These are phyloP conservation scores for Verticillium albo-atrum DNA, from an alignment of 2,329 filamentous ascomycete species.

Conservation along the genomic window DNA sequence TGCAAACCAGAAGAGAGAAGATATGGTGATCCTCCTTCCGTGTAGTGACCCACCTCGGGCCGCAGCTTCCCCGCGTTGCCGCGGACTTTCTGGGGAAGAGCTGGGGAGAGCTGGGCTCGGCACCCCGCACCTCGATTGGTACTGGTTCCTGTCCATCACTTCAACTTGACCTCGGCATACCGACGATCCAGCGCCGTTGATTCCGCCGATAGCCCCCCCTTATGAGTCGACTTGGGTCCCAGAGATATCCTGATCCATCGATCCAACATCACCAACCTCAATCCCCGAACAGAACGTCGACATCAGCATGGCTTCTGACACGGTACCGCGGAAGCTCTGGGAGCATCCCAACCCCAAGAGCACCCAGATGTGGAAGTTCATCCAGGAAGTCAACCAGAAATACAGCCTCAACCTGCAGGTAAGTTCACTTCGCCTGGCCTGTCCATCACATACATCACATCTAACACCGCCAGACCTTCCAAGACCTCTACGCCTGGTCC, in stretches of 20 bases:
- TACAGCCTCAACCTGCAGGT: conserved; percentile 55
- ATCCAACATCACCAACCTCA: no score
- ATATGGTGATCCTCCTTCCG: no score
- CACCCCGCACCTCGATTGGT: neutral
- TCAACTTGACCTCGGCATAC: neutral
- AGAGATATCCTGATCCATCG: no score
- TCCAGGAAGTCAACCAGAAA: conserved; percentile 58
- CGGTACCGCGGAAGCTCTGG: conserved; percentile 60
- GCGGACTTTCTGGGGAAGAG: neutral
- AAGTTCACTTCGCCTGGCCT: conserved; percentile 8
- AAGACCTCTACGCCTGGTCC: conserved; percentile 68
- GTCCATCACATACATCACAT: neutral
- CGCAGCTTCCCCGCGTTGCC: neutral
- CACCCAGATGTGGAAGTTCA: conserved; percentile 64
- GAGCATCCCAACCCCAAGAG: conserved; percentile 57
- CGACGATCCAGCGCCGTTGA: no score
- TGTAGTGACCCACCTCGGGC: neutral
- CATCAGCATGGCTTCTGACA: conserved; percentile 23
- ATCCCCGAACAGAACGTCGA: no score
- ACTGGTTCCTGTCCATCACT: neutral
- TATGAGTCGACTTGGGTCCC: no score
- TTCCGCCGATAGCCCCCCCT: no score
- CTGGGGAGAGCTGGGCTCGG: neutral
- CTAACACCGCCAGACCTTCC: conserved; percentile 48
- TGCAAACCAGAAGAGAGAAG: no score